Conservation (phyloP, 768 basidiomycete genomes). For the Glaciozyma antarctica region DNA sequence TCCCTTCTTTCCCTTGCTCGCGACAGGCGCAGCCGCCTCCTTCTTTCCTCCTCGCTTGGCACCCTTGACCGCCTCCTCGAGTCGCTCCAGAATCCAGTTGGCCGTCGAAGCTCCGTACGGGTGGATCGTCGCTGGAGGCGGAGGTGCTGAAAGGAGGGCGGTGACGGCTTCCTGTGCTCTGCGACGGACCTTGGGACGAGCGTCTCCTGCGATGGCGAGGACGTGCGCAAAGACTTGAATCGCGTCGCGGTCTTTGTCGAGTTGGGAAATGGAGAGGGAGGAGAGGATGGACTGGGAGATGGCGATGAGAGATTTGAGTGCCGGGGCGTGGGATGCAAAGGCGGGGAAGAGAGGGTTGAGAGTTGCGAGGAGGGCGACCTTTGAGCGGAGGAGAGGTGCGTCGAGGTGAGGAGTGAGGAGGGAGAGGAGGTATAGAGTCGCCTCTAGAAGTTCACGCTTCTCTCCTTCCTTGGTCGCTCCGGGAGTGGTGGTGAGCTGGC, state of each 20-base stretch:
- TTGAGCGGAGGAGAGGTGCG: slow-evolving; percentile 65
- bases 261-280: slow-evolving; percentile 60
- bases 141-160: slow-evolving; percentile 65
- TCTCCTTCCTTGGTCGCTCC: slow-evolving; percentile 45
- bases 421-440: slow-evolving; percentile 73
- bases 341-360: slow-evolving; percentile 70
- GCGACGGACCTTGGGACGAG: slow-evolving; percentile 86
- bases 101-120: slow-evolving; percentile 75
- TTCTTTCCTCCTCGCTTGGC: slow-evolving; percentile 53
- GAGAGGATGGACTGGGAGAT: slow-evolving; percentile 61
- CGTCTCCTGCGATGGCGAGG: slow-evolving; percentile 71
- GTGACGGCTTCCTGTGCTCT: slow-evolving; percentile 76
- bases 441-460: slow-evolving; percentile 70
- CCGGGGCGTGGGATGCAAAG: slow-evolving; percentile 37
- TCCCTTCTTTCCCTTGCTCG: neutral
- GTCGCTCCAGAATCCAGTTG: slow-evolving; percentile 62
- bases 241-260: slow-evolving; percentile 50
- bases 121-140: slow-evolving; percentile 65
- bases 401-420: slow-evolving; percentile 69
- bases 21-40: slow-evolving; percentile 42
- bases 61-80: slow-evolving; percentile 57
- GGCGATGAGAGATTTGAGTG: slow-evolving; percentile 71
- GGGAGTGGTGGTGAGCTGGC: slow-evolving; percentile 58
- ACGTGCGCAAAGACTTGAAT: slow-evolving; percentile 78
- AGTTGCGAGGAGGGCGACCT: slow-evolving; percentile 59